Conservation (phyloP, 257 asterid species). For the Nicotiana otophora region DNA sequence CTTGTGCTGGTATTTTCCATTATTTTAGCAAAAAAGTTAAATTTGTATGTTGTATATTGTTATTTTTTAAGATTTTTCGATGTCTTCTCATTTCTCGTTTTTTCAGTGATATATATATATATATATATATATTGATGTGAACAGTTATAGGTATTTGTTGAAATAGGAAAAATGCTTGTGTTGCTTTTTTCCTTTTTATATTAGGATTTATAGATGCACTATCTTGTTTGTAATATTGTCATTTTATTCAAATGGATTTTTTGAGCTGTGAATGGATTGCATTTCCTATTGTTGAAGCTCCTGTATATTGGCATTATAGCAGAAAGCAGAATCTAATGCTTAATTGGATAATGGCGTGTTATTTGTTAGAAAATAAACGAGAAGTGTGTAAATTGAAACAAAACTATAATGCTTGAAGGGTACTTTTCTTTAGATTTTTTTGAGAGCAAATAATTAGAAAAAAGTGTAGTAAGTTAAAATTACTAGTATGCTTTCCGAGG, state of each 20-base stretch:
- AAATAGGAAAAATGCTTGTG: background rate
- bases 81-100: background rate
- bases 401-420: background rate
- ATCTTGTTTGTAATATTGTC: background rate
- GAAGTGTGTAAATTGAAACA: background rate
- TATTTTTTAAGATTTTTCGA: no score
- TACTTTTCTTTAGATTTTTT: background rate
- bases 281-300: no score
- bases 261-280: background rate
- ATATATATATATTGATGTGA: background rate
- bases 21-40: background rate
- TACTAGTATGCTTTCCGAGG: background rate
- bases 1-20: slow-evolving; percentile 64
- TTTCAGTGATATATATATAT: no score
- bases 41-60: no score
- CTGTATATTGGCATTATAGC: background rate
- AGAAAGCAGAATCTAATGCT: background rate
- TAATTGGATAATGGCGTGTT: background rate
- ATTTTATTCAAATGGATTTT: background rate
- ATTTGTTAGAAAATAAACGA: background rate
- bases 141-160: background rate
- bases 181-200: background rate
- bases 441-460: background rate
- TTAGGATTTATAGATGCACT: background rate
- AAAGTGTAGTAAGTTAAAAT: background rate